These are phyloP conservation scores for Thymus quinquecostatus DNA, from an alignment of 257 asterid species.

Conservation along the genomic window DNA sequence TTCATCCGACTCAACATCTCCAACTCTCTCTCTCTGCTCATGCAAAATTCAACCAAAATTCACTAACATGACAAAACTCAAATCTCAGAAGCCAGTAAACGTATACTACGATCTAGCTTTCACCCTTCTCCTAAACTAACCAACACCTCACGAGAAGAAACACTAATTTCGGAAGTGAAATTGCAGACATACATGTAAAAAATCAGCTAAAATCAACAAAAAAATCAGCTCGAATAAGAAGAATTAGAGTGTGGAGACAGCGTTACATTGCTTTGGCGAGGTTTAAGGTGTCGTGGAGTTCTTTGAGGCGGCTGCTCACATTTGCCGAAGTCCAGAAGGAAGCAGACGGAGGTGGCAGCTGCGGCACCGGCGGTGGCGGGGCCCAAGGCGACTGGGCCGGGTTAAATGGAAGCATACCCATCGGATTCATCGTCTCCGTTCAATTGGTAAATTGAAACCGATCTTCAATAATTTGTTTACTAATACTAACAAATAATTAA, in stretches of 20 bases:
- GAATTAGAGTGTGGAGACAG: background rate
- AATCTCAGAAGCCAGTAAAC: background rate
- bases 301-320: conserved; percentile 48
- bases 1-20: conserved; percentile 52
- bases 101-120: conserved; percentile 8
- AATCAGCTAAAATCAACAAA: background rate
- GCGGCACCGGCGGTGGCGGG: conserved; percentile 52
- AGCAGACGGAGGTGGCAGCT: conserved; percentile 59
- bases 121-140: background rate
- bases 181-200: background rate
- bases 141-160: background rate
- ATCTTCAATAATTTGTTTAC: background rate
- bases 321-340: conserved; percentile 58
- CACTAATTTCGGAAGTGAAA: conserved; percentile 3
- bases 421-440: conserved; percentile 52
- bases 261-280: conserved; percentile 59
- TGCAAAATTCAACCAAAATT: conserved; percentile 26
- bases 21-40: conserved; percentile 62
- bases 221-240: background rate
- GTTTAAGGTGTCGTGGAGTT: conserved; percentile 45
- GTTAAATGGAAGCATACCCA: conserved; percentile 43
- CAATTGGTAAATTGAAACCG: background rate
- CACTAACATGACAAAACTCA: conserved; percentile 13
- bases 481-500: too few species aligned
- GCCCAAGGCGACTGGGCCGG: conserved; percentile 41